Base-by-base conservation (phyloP, 1,284 basidiomycete species). In the Mixia osmundae region DNA sequence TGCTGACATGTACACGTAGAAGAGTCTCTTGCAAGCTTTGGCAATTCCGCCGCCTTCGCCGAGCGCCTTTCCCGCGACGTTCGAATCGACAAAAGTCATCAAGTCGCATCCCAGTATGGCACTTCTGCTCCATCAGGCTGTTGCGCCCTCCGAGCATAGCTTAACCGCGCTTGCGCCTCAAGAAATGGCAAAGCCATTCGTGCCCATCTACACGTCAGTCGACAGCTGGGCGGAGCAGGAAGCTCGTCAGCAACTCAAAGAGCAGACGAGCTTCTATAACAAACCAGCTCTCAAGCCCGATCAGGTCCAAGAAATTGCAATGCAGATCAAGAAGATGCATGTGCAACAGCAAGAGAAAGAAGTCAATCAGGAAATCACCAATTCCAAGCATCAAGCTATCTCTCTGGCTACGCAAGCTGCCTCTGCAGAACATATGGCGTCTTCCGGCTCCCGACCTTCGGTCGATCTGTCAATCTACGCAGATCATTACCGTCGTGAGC, bases 21-120 rank as follows among this genome's bases (percentile, higher is more conserved):
- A 9, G 22, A 31, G 7, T 48, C 43, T n/a, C 37, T 37, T 48
- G 18, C 33, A 39, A 4, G 10, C 31, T 10, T 46, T 48, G 47
- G 29, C 38, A 2, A 33, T 48, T 8, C 47, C 47, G 5, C 47
- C 47, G n/a, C 47, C 47, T 15, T 43, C 41, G 6, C 47, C 47
- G 28, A 42, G 38, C 10, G 37, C 37, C 3, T 33, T 43, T 12
- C 23, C 11, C 8, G 5, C 26, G 16, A n/a, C 25, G 16, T 12
- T 23, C n/a, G 5, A 18, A 10, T 3, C 5, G 11, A 15, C 24
- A 32, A 34, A 30, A 10, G 20, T 33, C 6, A 36, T 39, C n/a
- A 31, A 37, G 5, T 25, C 32, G 9, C 47, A 48, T 18, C 43
- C 45, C 19, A 41, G 42, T 1, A 37, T 48, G 8, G 45, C 47